Percentiles rank a stretch among this genome's conserved stretches.
These are phyloP conservation scores for Stephanocyclus meneghinianus DNA, from an alignment of 352 stramenopile species.

Conservation along the genomic window DNA sequence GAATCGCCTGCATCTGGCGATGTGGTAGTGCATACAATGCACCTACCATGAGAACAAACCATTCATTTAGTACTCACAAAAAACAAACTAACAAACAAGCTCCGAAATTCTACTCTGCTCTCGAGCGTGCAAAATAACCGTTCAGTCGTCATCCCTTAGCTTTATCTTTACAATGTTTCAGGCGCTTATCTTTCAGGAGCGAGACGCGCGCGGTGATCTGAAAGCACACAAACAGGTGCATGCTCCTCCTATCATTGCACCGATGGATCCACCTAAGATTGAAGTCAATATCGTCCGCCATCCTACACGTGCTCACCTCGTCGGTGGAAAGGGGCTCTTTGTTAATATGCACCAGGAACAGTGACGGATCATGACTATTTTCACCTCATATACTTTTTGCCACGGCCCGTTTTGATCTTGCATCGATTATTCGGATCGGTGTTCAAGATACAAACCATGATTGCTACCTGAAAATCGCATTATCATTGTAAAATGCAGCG, in stretches of 20 bases:
- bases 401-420: background rate
- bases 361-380: background rate
- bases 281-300: slow-evolving; percentile 28
- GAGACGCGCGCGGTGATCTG: slow-evolving; percentile 33
- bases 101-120: no score
- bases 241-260: slow-evolving; percentile 3
- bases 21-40: no score
- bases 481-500: no score
- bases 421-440: background rate
- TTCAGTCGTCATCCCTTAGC: background rate
- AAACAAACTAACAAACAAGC: background rate
- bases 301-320: slow-evolving; percentile 25
- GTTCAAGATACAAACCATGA: background rate
- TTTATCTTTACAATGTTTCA: slow-evolving; percentile 42
- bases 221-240: slow-evolving; percentile 35
- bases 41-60: background rate
- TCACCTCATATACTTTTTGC: background rate
- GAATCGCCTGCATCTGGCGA: no score
- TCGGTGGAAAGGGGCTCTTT: slow-evolving; percentile 31
- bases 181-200: slow-evolving; percentile 49
- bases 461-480: no score
- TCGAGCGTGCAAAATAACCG: background rate
- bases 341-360: slow-evolving; percentile 13
- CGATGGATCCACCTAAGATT: slow-evolving; percentile 18
- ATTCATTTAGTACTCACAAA: background rate